Conservation (phyloP, 768 basidiomycete species). For the Leucogyrophana mollusca region DNA sequence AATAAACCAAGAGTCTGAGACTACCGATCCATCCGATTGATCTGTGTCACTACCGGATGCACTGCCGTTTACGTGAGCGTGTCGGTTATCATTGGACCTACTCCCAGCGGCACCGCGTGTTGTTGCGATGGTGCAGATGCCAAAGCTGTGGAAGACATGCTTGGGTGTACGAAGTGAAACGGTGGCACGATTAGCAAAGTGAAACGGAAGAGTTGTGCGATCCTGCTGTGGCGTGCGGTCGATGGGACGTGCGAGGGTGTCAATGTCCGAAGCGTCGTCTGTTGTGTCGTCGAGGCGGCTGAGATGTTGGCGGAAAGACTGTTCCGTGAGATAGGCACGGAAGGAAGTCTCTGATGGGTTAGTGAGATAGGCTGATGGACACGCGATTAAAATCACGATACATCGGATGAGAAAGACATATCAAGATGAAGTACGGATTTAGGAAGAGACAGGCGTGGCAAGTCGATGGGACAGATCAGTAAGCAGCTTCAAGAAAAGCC, state of each 20-base stretch:
- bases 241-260: conserved; percentile 23
- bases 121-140: conserved; percentile 80
- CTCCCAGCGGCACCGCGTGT: conserved; percentile 33
- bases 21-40: conserved; percentile 44
- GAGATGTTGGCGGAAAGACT: conserved; percentile 93
- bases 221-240: conserved; percentile 18
- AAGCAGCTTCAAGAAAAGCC: conserved; percentile 4
- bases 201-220: conserved; percentile 45
- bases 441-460: conserved; percentile 3
- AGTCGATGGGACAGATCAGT: conserved; percentile 7
- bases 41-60: conserved; percentile 33
- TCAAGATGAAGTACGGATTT: conserved; percentile 12
- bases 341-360: conserved; percentile 95
- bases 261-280: conserved; percentile 47
- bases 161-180: conserved; percentile 91
- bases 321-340: conserved; percentile 93
- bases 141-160: conserved; percentile 84
- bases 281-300: conserved; percentile 73
- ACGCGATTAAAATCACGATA: conserved; percentile 9
- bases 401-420: conserved; percentile 3
- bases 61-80: conserved; percentile 10
- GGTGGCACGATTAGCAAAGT: conserved; percentile 91
- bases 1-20: conserved; percentile 84
- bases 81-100: conserved; percentile 30
- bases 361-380: conserved; percentile 78